Percentiles rank a stretch among this genome's conserved stretches.
These are phyloP conservation scores for Ganoderma boninense DNA, from an alignment of 1,284 basidiomycete species.

Conservation along the genomic window DNA sequence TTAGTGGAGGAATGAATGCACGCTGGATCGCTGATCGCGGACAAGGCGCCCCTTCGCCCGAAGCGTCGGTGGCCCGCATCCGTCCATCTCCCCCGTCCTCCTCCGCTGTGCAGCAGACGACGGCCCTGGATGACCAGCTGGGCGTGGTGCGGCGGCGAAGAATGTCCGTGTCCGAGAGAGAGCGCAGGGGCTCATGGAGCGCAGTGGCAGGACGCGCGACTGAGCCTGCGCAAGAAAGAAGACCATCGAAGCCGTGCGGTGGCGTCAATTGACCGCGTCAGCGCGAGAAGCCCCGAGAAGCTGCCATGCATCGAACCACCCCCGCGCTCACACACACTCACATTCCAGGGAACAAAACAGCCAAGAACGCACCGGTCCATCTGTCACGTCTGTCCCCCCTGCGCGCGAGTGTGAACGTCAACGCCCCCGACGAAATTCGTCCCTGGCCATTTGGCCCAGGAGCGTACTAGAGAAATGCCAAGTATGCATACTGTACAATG, in stretches of 20 bases:
- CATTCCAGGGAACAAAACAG: slow-evolving; percentile 14
- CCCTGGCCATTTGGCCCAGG: slow-evolving; percentile 1
- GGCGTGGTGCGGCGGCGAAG: slow-evolving; percentile 5
- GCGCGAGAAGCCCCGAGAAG: slow-evolving; percentile 33
- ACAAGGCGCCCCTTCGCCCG: slow-evolving; percentile 14
- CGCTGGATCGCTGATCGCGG: slow-evolving; percentile 15
- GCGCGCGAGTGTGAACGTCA: neutral
- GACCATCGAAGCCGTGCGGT: slow-evolving; percentile 14
- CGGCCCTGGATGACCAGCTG: neutral
- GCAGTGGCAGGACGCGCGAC: slow-evolving; percentile 10
- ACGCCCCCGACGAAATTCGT: slow-evolving; percentile 1
- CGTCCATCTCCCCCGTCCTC: neutral
- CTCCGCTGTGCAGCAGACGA: neutral
- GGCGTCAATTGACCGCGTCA: slow-evolving; percentile 25
- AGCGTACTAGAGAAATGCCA: slow-evolving; percentile 12
- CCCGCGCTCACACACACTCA: slow-evolving; percentile 28
- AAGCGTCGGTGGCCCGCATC: slow-evolving; percentile 4
- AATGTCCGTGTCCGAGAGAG: slow-evolving; percentile 5
- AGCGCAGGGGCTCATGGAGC: slow-evolving; percentile 6
- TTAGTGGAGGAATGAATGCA: slow-evolving; percentile 15
- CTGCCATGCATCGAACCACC: slow-evolving; percentile 26
- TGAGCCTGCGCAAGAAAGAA: slow-evolving; percentile 11
- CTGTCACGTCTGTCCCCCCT: too few species aligned
- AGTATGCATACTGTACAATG: slow-evolving; percentile 32
- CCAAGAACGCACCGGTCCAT: neutral